phyloP scores from a whole-genome alignment of 345 rosid species.

The Eucalyptus regnans region DNA sequence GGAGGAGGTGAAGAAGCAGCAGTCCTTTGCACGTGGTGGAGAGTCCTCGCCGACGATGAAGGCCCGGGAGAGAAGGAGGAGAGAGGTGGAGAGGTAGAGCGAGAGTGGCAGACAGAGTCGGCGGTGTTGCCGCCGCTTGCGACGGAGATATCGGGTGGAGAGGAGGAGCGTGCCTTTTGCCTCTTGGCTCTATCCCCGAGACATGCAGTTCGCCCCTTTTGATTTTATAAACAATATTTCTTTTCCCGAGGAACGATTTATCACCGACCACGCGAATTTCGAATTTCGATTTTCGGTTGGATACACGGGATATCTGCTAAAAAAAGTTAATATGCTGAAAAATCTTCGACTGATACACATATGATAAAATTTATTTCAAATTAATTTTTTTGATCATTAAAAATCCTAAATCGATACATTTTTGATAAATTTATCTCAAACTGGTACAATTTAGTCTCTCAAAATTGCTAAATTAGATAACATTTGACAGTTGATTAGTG shows the following conservation, averaged over 20 bases:
- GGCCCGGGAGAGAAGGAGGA: neutral
- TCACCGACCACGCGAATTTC: neutral
- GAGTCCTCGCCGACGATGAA: neutral
- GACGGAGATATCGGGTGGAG: neutral
- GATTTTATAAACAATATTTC: neutral
- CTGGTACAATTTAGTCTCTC: rapidly evolving
- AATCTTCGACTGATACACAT: rapidly evolving
- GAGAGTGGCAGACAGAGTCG: neutral
- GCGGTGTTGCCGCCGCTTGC: neutral
- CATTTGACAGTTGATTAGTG: rapidly evolving
- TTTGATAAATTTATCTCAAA: too few relatives aligned
- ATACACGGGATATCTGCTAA: neutral
- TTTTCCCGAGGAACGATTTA: neutral
- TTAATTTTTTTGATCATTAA: too few relatives aligned
- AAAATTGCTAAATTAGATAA: too few relatives aligned
- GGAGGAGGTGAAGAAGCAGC: neutral
- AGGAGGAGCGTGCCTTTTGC: neutral
- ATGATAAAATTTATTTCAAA: rapidly evolving
- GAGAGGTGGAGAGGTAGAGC: neutral
- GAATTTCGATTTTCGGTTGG: neutral
- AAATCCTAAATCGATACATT: rapidly evolving
- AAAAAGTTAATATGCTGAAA: neutral
- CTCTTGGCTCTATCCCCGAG: neutral
- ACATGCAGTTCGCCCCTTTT: neutral
- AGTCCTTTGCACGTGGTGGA: neutral